These are phyloP conservation scores for Blastomyces silverae DNA, from an alignment of 2,329 filamentous ascomycete species.

Conservation along the genomic window DNA sequence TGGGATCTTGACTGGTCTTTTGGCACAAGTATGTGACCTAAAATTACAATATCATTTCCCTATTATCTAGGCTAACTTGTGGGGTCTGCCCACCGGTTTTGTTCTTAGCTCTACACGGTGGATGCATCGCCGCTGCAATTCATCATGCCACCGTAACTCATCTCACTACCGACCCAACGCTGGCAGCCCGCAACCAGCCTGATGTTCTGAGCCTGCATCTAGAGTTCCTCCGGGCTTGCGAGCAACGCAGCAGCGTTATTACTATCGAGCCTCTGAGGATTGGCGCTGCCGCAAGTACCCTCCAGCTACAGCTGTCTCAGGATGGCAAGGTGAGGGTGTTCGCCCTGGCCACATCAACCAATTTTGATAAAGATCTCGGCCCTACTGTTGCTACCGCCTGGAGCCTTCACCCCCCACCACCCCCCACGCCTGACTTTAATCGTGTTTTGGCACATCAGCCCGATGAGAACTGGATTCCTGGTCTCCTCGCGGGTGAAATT, in stretches of 20 bases:
- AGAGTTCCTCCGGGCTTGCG: background rate
- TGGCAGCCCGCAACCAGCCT: background rate
- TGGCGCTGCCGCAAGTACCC: background rate
- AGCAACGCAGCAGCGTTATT: background rate
- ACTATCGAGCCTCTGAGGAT: background rate
- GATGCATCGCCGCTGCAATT: background rate
- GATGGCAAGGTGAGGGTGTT: background rate
- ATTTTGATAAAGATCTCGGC: background rate
- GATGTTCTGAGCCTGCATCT: background rate
- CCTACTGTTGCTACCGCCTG: background rate
- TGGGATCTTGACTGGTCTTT: background rate
- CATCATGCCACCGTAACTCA: background rate
- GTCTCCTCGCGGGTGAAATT: background rate
- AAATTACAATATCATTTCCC: no score
- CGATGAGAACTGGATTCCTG: background rate
- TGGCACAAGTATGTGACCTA: background rate
- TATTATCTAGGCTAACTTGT: background rate
- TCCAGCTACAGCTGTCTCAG: background rate
- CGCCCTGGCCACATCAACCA: background rate
- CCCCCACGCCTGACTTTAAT: background rate
- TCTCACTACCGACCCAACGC: background rate
- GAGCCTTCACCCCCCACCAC: background rate
- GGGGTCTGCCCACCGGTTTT: background rate
- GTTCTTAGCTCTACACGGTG: background rate
- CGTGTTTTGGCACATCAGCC: background rate